phyloP scores from a whole-genome alignment of 169 alveolate species.

The Plasmodium knowlesi region DNA sequence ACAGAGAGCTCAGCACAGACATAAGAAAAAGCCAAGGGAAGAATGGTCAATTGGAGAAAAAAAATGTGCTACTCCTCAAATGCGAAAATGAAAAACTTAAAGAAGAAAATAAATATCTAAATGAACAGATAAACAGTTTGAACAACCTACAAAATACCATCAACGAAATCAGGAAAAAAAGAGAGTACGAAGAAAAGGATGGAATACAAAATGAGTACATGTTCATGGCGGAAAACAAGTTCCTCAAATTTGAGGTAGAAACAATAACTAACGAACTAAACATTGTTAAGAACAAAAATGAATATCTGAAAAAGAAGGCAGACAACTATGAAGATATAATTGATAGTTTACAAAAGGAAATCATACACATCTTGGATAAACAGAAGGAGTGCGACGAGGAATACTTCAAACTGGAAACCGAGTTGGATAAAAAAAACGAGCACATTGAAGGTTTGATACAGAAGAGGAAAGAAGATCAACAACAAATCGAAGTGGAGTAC shows the following conservation, averaged over 20 bases:
- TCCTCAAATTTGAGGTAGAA: constrained; percentile 40
- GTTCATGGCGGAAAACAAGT: constrained; percentile 53
- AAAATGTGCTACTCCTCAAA: constrained; percentile 15
- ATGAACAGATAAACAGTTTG: constrained; percentile 39
- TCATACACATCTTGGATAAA: constrained; percentile 44
- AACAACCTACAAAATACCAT: constrained; percentile 13
- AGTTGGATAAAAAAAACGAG: constrained; percentile 41
- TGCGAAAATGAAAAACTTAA: constrained; percentile 57
- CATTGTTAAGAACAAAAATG: constrained; percentile 62
- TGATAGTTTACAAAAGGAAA: constrained; percentile 48
- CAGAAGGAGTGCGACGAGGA: constrained; percentile 71
- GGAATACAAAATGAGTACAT: constrained; percentile 6
- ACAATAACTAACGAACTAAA: constrained; percentile 38
- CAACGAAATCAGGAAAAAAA: constrained; percentile 28
- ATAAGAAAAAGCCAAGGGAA: constrained; percentile 1
- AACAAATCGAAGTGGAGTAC: constrained; percentile 32
- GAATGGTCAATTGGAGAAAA: constrained; percentile 19
- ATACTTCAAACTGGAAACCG: constrained; percentile 48
- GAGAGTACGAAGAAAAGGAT: neutral
- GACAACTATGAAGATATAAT: constrained; percentile 67
- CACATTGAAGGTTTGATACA: constrained; percentile 39
- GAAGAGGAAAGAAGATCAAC: constrained; percentile 56
- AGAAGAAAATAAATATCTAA: constrained; percentile 62
- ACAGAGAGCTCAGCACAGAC: constrained; percentile 30
- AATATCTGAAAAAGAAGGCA: constrained; percentile 42